Evolutionary conservation across 2,329 filamentous ascomycete genomes (phyloP).

Genomic region (Atkinsonella texensis): DNA sequence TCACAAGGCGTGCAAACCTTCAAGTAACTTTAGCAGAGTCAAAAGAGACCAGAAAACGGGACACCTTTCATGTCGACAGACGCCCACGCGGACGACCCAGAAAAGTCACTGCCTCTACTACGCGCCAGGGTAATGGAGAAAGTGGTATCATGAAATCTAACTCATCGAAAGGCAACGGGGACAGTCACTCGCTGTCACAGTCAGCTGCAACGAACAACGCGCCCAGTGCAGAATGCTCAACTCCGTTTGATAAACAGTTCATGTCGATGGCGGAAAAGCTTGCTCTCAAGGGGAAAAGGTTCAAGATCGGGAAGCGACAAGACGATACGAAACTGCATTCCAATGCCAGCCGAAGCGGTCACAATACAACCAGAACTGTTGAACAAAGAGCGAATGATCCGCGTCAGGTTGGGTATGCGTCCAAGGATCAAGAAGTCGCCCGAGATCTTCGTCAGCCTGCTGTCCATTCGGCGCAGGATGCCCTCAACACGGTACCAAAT

Average conservation of each 20-base stretch:
- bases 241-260: conserved; percentile 18
- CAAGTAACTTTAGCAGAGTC: background rate
- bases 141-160: background rate
- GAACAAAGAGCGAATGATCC: background rate
- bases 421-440: background rate
- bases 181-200: background rate
- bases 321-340: background rate
- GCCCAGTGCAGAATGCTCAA: background rate
- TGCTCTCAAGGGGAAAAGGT: conserved; percentile 38
- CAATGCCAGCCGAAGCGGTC: background rate
- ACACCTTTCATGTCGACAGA: conserved; percentile 6
- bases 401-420: background rate
- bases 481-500: background rate
- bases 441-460: background rate
- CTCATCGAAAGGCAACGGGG: background rate
- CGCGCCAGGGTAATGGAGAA: background rate
- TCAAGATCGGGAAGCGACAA: conserved; percentile 35
- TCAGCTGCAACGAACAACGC: background rate
- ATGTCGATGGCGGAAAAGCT: conserved; percentile 48
- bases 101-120: conserved; percentile 5
- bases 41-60: background rate
- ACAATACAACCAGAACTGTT: too few relatives aligned
- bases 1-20: background rate
- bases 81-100: conserved; percentile 18
- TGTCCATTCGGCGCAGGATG: background rate